Evolutionary conservation across 345 rosid species (phyloP), one percentile per base, ranked within the genome.

Genomic region (Theobroma cacao): DNA sequence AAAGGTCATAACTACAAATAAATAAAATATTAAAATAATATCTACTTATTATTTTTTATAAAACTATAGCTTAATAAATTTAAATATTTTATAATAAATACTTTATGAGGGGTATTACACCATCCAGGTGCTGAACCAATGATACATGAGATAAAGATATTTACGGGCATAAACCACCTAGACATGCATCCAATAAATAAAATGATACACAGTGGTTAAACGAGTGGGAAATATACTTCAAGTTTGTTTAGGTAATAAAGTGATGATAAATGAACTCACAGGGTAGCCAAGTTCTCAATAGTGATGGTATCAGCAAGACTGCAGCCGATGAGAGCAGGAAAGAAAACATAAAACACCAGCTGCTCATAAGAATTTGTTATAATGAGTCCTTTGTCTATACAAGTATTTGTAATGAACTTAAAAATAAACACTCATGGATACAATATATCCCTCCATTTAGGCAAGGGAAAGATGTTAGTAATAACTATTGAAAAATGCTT

Each of bases 141-240:
- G 20, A 83, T 52, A 75, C 77, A 81, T 1, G 87, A 80, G 1
- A 77, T 22, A 5, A 85, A 81, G 47, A 87, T 82, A 48, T 87
- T 89, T 11, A 87, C 34, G 4, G 89, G 90, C 92, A 89, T 87
- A 77, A 87, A 87, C 92, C 90, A 89, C 84, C 91, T 86, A 40
- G 52, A 80, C 18, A 41, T 17, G 28, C 56, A 7, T 55, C 62
- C 48, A 70, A 33, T 6, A 15, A 70, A 33, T 6, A 15, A 50
- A 33, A 38, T 45, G 26, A 33, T 31, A 28, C 24, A 8, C 31
- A 43, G 9, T 7, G 20, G 36, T 20, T 30, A 80, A 80, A 48
- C 8, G 20, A 48, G 33, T 6, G 5, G 14, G 52, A 67, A 41
- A 28, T 30, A 22, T 30, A 68, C 38, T 61, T 58, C 53, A 34